Evolutionary conservation across 106 monocot genomes (phyloP), one percentile per base, ranked within the genome.

Genomic region (Agapanthus africanus): DNA sequence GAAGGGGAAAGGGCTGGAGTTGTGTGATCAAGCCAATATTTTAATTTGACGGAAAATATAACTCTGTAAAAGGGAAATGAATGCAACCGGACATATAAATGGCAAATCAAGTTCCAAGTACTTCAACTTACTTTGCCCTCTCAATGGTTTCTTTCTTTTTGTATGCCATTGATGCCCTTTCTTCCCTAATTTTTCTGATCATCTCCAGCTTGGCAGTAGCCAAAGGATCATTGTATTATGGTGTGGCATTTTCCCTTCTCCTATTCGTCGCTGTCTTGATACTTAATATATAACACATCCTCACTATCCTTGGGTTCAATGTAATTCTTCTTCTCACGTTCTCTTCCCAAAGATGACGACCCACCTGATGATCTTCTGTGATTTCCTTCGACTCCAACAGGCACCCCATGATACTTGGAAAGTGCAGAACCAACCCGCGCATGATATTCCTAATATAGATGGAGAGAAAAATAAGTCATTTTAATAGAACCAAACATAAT

Each of bases 141-240:
- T 83, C 75, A 41, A 66, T 83, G 14, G 91, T 85, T 73, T 95
- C 83, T 77, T 66, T 74, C 70, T 82, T 88, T 78, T 77, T 83
- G 40, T 41, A 71, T 76, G 91, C 91, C 72, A 81, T 71, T n/a
- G 75, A 75, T 40, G 73, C 75, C 65, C 95, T 83, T 46, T 83
- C 75, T 26, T 66, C 87, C 69, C 77, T 85, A 25, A 95, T 85
- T 64, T 88, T 91, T 79, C 81, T 88, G 71, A 95, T 91, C 85
- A 95, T 88, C 78, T 95, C 88, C 68, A 95, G 57, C 77, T 95
- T 95, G 21, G 83, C 62, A 41, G 75, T 78, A 23, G 83, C 85
- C 83, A 88, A 75, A 31, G 95, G 91, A 69, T 95, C 95, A 79
- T 83, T 88, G 75, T 83, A 95, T 14, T 64, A 76, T 19, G 87